Conservation (phyloP, 2,329 filamentous ascomycete species). For the Epichloe glyceriae region DNA sequence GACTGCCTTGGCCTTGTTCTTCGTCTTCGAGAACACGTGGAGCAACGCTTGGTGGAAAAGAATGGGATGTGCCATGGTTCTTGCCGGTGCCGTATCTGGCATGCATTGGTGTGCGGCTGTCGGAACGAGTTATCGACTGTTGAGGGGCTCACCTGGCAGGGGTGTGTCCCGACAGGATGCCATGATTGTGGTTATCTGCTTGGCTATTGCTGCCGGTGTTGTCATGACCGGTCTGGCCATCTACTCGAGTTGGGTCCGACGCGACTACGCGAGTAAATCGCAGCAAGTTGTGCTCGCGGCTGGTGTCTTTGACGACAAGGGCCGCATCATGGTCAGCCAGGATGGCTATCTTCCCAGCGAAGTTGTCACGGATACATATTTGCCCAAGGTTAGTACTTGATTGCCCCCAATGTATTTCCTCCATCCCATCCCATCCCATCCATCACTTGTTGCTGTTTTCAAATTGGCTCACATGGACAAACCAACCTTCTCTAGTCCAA, state of each 20-base stretch:
- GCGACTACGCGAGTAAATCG: constrained; percentile 42
- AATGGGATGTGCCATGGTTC: constrained; percentile 47
- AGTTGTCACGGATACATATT: constrained; percentile 67
- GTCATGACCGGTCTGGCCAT: constrained; percentile 43
- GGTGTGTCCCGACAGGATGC: constrained; percentile 8
- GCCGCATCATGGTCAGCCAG: constrained; percentile 54
- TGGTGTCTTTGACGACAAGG: constrained; percentile 54
- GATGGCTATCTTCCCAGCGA: constrained; percentile 57
- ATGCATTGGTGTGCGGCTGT: constrained; percentile 76
- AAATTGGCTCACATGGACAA: not conserved
- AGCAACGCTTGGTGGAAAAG: constrained; percentile 67
- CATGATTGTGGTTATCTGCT: constrained; percentile 53
- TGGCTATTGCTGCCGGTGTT: constrained; percentile 51
- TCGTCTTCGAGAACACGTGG: constrained; percentile 62
- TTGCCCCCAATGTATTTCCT: not conserved
- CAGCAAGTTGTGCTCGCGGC: constrained; percentile 47
- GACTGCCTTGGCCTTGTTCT: constrained; percentile 60
- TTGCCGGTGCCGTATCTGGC: constrained; percentile 65
- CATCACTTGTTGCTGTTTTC: no score
- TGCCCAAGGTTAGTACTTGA: constrained; percentile 40
- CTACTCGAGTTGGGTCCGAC: constrained; percentile 26
- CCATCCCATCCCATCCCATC: no score
- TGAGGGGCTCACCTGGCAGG: constrained; percentile 21
- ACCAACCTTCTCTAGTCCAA: constrained; percentile 6
- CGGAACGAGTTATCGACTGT: constrained; percentile 53